Base-by-base conservation (phyloP, 441 rosid genomes). In the Euphorbia celastroides region DNA sequence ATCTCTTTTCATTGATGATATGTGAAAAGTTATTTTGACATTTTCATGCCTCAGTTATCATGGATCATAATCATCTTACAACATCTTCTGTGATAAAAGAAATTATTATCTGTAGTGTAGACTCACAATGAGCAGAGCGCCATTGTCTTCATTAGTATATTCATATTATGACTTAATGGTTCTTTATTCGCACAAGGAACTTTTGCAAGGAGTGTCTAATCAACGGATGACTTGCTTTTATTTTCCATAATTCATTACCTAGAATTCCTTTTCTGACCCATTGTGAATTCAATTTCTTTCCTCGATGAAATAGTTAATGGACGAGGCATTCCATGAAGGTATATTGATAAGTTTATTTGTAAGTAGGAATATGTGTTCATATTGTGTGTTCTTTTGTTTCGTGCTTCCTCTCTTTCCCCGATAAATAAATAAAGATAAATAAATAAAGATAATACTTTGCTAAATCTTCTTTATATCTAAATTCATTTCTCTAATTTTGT, bases 401-500 rank as follows among this genome's bases (percentile, higher is more conserved):
- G 38, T 52, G 44, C 28, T 23, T 55, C 23, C 3, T 16, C 22
- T 27, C 20, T 38, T 16, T 44, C 44, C 50, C 48, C 51, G 32
- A 12, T 22, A 64, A 32, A 1, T n/a, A 41, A n/a, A n/a, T n/a
- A n/a, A n/a, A n/a, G n/a, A n/a, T n/a, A n/a, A n/a, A n/a, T n/a
- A n/a, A 51, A 59, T 38, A 5, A 58, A 59, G 26, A 20, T 30
- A 17, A 50, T 65, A 46, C 14, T 22, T 58, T 66, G 64, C 61
- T 54, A 69, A 50, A 48, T 55, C 51, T 62, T 57, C 44, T 72
- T 16, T 26, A 25, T n/a, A n/a, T n/a, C n/a, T n/a, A n/a, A n/a
- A n/a, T n/a, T n/a, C n/a, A n/a, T 59, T 57, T 58, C 50, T 51
- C 56, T 55, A 23, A 31, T 31, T 44, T 17, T 32, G 60, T 65